These are phyloP conservation scores for Aphanomyces astaci DNA, from an alignment of 352 stramenopile species.

Conservation along the genomic window DNA sequence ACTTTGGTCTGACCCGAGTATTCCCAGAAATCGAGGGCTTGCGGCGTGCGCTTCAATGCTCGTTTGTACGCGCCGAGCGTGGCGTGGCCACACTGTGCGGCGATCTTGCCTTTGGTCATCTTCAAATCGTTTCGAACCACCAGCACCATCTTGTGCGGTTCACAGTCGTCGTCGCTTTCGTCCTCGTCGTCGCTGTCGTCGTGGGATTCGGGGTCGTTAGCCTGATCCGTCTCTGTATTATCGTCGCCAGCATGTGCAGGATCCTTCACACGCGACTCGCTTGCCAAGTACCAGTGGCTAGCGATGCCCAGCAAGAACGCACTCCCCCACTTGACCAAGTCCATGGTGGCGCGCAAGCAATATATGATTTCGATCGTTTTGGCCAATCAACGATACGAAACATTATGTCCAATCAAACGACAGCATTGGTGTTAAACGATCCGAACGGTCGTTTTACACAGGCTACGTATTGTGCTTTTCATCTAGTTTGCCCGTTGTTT, in stretches of 20 bases:
- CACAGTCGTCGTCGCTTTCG: conserved; percentile 45
- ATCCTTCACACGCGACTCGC: not conserved
- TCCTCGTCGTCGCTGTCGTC: conserved; percentile 25
- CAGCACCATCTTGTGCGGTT: conserved; percentile 91
- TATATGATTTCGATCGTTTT: too few species aligned
- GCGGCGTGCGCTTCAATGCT: conserved; percentile 63
- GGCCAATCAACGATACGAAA: too few species aligned
- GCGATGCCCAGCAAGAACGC: not conserved
- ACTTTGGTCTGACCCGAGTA: conserved; percentile 81
- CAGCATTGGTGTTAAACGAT: too few species aligned
- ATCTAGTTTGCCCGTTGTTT: too few species aligned
- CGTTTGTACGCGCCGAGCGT: conserved; percentile 93
- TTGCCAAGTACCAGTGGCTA: not conserved
- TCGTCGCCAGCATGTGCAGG: too few species aligned
- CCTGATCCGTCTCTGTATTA: too few species aligned
- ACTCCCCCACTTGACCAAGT: not conserved
- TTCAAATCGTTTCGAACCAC: conserved; percentile 91
- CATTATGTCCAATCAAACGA: too few species aligned
- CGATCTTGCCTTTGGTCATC: conserved; percentile 93
- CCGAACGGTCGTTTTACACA: too few species aligned
- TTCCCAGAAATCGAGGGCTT: conserved; percentile 65
- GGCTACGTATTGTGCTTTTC: too few species aligned
- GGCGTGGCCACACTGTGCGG: conserved; percentile 83
- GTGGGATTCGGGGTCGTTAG: not conserved
- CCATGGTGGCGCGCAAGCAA: too few species aligned